These are phyloP conservation scores for Nephelium lappaceum DNA, from an alignment of 345 rosid genomes.

Conservation along the genomic window DNA sequence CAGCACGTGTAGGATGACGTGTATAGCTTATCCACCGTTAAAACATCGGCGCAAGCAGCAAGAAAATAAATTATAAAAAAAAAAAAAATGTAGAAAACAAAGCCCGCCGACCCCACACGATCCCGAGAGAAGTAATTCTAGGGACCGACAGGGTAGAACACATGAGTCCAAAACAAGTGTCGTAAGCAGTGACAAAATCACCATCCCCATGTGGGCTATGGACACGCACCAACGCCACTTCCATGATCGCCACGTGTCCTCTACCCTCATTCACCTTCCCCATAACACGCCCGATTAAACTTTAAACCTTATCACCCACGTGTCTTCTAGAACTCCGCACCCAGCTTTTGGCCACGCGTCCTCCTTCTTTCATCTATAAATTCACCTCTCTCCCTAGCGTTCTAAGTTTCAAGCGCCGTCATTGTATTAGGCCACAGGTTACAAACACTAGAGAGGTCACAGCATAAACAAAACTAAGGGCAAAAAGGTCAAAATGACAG, in stretches of 20 bases:
- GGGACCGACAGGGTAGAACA: slow-evolving; percentile 22
- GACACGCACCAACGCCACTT: slow-evolving; percentile 48
- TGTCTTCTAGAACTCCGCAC: slow-evolving; percentile 47
- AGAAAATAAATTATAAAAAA: not conserved
- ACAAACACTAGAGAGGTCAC: too few species aligned
- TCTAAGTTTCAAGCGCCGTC: slow-evolving; percentile 71
- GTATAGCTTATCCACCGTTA: slow-evolving; percentile 31
- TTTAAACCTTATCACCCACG: slow-evolving; percentile 41
- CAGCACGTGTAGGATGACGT: slow-evolving; percentile 32
- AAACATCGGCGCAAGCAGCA: slow-evolving; percentile 23
- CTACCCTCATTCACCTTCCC: slow-evolving; percentile 17
- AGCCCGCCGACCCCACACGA: slow-evolving; percentile 36
- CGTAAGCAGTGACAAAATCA: slow-evolving; percentile 93
- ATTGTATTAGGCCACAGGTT: not conserved
- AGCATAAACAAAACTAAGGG: not conserved
- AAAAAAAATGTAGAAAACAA: not conserved
- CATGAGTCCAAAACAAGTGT: slow-evolving; percentile 63
- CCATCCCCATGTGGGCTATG: slow-evolving; percentile 31
- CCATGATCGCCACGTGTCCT: slow-evolving; percentile 57
- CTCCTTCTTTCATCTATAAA: slow-evolving; percentile 44
- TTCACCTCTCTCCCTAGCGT: slow-evolving; percentile 34
- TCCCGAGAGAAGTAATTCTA: slow-evolving; percentile 15
- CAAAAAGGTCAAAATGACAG: slow-evolving; percentile 34
- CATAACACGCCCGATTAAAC: slow-evolving; percentile 13
- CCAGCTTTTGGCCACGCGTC: slow-evolving; percentile 42